Evolutionary conservation across 371 early-diverging fungal species (phyloP).

Genomic region (Coemansia linderi): DNA sequence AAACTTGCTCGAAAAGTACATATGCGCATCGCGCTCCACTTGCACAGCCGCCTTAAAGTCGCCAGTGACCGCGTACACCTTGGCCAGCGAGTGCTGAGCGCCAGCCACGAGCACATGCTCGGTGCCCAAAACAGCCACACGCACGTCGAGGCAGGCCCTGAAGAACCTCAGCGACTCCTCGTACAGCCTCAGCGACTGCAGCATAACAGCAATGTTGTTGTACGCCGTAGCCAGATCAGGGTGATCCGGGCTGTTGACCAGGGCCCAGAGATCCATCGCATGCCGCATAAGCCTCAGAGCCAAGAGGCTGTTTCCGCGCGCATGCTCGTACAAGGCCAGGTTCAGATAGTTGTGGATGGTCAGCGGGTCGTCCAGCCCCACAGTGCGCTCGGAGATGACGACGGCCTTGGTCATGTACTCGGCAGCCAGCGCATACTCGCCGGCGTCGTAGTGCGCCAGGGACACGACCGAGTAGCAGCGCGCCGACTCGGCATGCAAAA

Average conservation of each 20-base stretch:
- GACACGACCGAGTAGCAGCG: constrained; percentile 85
- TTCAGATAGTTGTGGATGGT: constrained; percentile 88
- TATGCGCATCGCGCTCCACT: constrained; percentile 74
- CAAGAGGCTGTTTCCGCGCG: constrained; percentile 71
- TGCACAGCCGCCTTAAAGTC: constrained; percentile 78
- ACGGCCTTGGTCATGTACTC: constrained; percentile 86
- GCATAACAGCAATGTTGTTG: constrained; percentile 85
- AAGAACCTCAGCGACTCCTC: constrained; percentile 71
- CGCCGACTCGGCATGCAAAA: constrained; percentile 85
- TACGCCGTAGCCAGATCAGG: constrained; percentile 85
- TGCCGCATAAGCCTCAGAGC: constrained; percentile 81
- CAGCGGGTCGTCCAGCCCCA: constrained; percentile 85
- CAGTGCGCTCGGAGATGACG: constrained; percentile 80
- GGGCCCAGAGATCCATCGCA: constrained; percentile 80
- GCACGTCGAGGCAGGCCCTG: constrained; percentile 70
- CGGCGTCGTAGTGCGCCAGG: constrained; percentile 78
- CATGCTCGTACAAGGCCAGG: constrained; percentile 85
- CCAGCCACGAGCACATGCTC: constrained; percentile 73
- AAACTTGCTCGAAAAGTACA: constrained; percentile 63
- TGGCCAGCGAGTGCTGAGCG: constrained; percentile 74
- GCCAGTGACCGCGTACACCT: constrained; percentile 71
- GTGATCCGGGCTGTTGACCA: constrained; percentile 75
- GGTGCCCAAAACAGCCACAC: constrained; percentile 70
- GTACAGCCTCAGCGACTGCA: constrained; percentile 73
- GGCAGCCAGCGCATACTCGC: constrained; percentile 74